Evolutionary conservation across 805 yeast genomes (phyloP).

Genomic region (Zygotorulaspora florentina): DNA sequence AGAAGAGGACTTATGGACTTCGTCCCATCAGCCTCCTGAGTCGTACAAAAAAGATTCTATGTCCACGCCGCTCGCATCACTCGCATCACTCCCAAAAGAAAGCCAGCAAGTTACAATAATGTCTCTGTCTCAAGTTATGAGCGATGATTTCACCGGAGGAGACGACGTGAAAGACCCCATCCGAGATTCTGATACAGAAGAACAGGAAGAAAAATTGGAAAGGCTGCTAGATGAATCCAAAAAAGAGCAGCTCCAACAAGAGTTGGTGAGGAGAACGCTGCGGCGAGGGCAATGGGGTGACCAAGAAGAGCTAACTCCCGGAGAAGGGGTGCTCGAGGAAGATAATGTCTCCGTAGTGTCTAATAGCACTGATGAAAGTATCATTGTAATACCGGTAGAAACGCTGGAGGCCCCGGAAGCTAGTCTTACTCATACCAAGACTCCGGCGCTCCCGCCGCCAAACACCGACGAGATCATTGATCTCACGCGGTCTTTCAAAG

Average conservation of each 20-base stretch:
- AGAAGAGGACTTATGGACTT: slow-evolving; percentile 19
- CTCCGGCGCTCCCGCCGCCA: slow-evolving; percentile 6
- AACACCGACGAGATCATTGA: slow-evolving; percentile 19
- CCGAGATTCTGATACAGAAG: no score
- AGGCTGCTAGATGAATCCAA: background rate
- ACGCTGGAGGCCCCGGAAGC: background rate
- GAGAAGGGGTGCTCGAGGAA: background rate
- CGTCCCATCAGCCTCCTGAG: slow-evolving; percentile 21
- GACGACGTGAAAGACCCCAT: background rate
- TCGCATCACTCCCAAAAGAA: slow-evolving; percentile 1
- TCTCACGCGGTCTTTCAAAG: slow-evolving; percentile 31
- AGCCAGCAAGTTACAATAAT: slow-evolving; percentile 15
- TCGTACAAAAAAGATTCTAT: background rate
- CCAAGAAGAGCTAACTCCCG: background rate
- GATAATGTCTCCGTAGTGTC: slow-evolving; percentile 12
- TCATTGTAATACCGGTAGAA: slow-evolving; percentile 11
- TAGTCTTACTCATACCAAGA: background rate
- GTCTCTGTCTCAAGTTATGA: slow-evolving; percentile 30
- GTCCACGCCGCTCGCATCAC: background rate
- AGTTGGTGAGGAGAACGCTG: background rate
- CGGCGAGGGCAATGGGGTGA: background rate
- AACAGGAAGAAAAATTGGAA: background rate
- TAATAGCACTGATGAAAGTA: slow-evolving; percentile 14
- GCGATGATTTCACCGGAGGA: slow-evolving; percentile 11
- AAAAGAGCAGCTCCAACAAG: background rate